Percentiles rank a stretch among this genome's conserved stretches.
Evolutionary conservation across 2,329 filamentous ascomycete genomes (phyloP).

Genomic region (Sclerotinia trifoliorum): DNA sequence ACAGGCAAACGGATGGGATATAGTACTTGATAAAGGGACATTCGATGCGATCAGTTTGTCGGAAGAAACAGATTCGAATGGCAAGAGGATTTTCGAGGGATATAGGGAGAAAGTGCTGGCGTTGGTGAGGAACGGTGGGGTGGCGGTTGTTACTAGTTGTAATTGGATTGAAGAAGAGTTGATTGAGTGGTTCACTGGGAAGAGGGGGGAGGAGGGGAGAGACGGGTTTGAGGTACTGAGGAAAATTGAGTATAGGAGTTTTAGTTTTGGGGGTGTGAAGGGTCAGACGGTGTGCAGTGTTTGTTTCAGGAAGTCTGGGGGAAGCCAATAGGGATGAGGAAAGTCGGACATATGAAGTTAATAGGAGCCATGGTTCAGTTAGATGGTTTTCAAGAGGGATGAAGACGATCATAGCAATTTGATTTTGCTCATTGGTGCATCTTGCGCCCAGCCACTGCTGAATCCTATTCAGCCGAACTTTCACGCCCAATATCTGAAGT

Average conservation of each 20-base stretch:
- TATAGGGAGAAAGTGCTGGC: conserved; percentile 69
- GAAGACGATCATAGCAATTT: background rate
- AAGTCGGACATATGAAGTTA: background rate
- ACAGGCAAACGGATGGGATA: conserved; percentile 65
- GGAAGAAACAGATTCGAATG: conserved; percentile 52
- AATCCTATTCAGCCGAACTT: no score
- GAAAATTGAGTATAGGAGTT: conserved; percentile 78
- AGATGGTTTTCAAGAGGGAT: background rate
- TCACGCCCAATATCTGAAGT: no score
- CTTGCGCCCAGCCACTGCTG: background rate
- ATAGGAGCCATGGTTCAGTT: background rate
- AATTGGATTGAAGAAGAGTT: conserved; percentile 97
- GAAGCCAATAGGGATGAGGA: background rate
- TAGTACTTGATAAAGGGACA: conserved; percentile 96
- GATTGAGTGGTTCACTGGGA: conserved; percentile 68
- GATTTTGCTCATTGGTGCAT: background rate
- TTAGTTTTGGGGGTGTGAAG: conserved; percentile 84
- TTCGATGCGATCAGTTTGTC: conserved; percentile 92
- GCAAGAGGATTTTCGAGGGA: conserved; percentile 65
- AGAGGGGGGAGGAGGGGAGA: conserved; percentile 42
- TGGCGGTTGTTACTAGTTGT: conserved; percentile 88
- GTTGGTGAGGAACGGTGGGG: conserved; percentile 68
- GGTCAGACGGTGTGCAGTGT: conserved; percentile 87
- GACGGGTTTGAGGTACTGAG: conserved; percentile 51
- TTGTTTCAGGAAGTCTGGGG: conserved; percentile 62